Base-by-base conservation (phyloP, 192 early-diverging fungal genomes). In the Diversispora eburnea region DNA sequence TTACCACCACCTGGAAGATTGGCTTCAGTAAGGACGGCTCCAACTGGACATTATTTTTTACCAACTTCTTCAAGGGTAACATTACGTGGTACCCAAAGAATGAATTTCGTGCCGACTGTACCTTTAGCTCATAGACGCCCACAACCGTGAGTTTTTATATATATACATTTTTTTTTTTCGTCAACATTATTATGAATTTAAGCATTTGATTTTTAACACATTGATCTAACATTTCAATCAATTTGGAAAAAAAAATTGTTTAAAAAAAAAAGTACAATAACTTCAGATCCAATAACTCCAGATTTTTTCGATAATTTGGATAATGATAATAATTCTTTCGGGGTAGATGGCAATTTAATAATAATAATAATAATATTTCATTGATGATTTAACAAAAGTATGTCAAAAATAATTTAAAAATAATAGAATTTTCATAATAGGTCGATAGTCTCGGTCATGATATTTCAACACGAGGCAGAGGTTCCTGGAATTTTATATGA, bases 61-160 rank as follows among this genome's bases (percentile, higher is more conserved):
- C 46, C 64, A 66, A 66, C 64, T 12, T 66, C 64, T 51, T 66
- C 64, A 66, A 66, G 64, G 25, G 64, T 66, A 13, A 66, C 64
- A 12, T 25, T 66, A 25, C 64, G 64, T 49, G 64, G 64, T 25
- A 66, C 64, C 19, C 64, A 66, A 49, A 46, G 41, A 22, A 66
- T 48, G 46, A 66, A 12, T 20, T 66, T 66, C 48, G 64, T 66
- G 15, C 64, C 64, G 2, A 48, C 64, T 17, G 46, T 66, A 47
- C 64, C 64, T 20, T 43, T 48, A 66, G 64, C 64, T n/a, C 64
- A 66, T 52, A 52, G 25, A 3, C 9, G 22, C 3, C 39, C 56
- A 10, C 60, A 52, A 63, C 46, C 57, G 54, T 73, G n/a, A 65
- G 33, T 45, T 66, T 61, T 17, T 57, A 67, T n/a, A 49, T 48